Conservation (phyloP, 352 stramenopile species). For the Globisporangium alternatum region DNA sequence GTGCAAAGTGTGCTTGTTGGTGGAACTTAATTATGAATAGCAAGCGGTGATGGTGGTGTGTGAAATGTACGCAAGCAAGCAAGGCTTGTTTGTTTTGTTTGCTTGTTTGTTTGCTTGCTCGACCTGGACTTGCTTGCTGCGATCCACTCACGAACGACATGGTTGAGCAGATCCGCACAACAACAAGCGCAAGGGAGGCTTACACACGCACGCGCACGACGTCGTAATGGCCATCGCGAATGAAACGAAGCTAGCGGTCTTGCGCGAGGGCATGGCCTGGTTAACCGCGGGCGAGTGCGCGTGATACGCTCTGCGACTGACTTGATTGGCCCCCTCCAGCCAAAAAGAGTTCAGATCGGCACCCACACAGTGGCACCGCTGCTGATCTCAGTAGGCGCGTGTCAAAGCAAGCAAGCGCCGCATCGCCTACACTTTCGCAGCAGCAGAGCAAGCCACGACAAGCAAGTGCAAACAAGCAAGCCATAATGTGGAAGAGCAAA, state of each 20-base stretch:
- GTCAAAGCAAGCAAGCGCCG: not conserved
- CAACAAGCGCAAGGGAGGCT: not conserved
- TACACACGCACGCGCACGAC: not conserved
- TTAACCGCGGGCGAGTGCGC: not conserved
- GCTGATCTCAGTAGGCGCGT: not conserved
- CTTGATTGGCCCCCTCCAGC: not conserved
- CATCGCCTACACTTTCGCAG: too few species aligned
- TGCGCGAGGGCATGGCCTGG: not conserved
- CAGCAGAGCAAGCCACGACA: not conserved
- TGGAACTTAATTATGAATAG: conserved; percentile 1
- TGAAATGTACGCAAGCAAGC: not conserved
- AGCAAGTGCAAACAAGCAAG: not conserved
- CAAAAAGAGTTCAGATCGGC: conserved; percentile 1
- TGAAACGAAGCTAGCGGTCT: not conserved
- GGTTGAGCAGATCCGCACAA: not conserved
- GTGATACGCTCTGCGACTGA: not conserved
- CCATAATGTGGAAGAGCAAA: too few species aligned
- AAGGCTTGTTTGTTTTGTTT: not conserved
- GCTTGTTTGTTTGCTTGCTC: not conserved
- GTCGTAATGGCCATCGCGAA: not conserved
- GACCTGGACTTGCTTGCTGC: too few species aligned
- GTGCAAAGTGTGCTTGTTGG: not conserved
- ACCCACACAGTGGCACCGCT: not conserved
- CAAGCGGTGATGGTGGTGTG: not conserved
- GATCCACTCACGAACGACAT: not conserved